Conservation (phyloP, 2,329 filamentous ascomycete genomes). For the Gnomoniopsis sp. region DNA sequence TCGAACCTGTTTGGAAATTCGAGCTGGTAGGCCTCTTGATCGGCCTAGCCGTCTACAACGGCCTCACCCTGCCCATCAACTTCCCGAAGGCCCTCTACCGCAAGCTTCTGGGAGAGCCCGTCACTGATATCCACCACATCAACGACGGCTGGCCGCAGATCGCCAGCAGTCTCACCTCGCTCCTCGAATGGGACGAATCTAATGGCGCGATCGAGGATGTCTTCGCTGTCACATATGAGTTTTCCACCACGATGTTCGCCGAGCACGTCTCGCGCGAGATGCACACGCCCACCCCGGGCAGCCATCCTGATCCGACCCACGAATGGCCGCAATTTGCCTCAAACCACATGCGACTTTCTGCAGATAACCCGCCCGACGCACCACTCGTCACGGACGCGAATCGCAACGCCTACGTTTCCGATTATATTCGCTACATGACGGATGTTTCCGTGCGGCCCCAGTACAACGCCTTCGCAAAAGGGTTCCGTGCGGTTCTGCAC, state of each 20-base stretch:
- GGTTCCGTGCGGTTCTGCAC: constrained; percentile 74
- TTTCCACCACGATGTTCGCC: constrained; percentile 63
- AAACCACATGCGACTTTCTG: constrained; percentile 21
- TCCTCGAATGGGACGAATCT: constrained; percentile 73
- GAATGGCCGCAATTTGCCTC: constrained; percentile 53
- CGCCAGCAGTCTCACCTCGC: constrained; percentile 66
- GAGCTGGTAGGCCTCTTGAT: constrained; percentile 86
- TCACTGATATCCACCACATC: constrained; percentile 71
- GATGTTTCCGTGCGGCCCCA: constrained; percentile 74
- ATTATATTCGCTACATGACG: constrained; percentile 83
- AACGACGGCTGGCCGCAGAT: constrained; percentile 84
- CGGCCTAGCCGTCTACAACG: constrained; percentile 89
- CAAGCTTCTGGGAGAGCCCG: constrained; percentile 68
- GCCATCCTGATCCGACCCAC: neutral
- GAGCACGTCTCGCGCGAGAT: constrained; percentile 56
- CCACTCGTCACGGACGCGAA: constrained; percentile 79
- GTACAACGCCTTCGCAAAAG: constrained; percentile 74
- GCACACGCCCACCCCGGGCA: constrained; percentile 32
- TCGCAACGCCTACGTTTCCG: constrained; percentile 71
- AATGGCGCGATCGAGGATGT: constrained; percentile 77
- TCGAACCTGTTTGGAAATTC: constrained; percentile 85
- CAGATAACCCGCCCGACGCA: constrained; percentile 50
- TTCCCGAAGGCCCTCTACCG: constrained; percentile 84
- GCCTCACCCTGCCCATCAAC: constrained; percentile 83
- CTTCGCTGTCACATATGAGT: constrained; percentile 83